phyloP scores from a whole-genome alignment of 768 basidiomycete genomes.

The Lyophyllum decastes region DNA sequence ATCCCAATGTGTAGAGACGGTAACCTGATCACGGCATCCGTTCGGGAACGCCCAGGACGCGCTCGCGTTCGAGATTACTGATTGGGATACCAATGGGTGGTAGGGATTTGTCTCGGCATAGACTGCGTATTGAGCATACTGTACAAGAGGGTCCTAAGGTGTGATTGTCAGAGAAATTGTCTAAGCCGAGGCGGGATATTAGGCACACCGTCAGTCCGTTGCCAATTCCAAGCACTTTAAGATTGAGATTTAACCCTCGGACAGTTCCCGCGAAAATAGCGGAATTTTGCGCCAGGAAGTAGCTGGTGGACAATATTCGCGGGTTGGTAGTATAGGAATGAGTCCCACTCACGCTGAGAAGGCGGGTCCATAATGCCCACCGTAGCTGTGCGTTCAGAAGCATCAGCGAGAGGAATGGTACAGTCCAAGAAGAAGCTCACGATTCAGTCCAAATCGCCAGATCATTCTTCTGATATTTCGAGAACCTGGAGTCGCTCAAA shows the following conservation, averaged over 20 bases:
- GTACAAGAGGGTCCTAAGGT: conserved; percentile 40
- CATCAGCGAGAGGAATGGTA: background rate
- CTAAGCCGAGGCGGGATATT: background rate
- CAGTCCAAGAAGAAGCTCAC: conserved; percentile 22
- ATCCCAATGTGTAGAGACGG: background rate
- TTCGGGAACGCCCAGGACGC: conserved; percentile 38
- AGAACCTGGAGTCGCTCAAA: conserved; percentile 54
- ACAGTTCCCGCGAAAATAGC: conserved; percentile 50
- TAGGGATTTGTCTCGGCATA: conserved; percentile 59
- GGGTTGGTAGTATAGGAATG: background rate
- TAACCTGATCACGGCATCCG: conserved; percentile 55
- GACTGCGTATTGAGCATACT: conserved; percentile 66
- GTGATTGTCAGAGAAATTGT: background rate
- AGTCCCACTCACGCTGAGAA: conserved; percentile 50
- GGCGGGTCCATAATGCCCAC: conserved; percentile 70
- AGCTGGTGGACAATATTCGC: conserved; percentile 22
- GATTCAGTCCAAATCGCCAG: conserved; percentile 70
- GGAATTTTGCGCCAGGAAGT: conserved; percentile 61
- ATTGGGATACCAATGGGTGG: conserved; percentile 48
- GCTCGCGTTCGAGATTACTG: conserved; percentile 43
- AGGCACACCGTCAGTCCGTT: conserved; percentile 56
- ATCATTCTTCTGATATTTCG: conserved; percentile 42
- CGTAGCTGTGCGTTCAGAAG: conserved; percentile 47
- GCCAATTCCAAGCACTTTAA: conserved; percentile 63
- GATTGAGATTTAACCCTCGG: conserved; percentile 50